These are phyloP conservation scores for Diplodia corticola DNA, from an alignment of 2,329 filamentous ascomycete genomes.

Conservation along the genomic window DNA sequence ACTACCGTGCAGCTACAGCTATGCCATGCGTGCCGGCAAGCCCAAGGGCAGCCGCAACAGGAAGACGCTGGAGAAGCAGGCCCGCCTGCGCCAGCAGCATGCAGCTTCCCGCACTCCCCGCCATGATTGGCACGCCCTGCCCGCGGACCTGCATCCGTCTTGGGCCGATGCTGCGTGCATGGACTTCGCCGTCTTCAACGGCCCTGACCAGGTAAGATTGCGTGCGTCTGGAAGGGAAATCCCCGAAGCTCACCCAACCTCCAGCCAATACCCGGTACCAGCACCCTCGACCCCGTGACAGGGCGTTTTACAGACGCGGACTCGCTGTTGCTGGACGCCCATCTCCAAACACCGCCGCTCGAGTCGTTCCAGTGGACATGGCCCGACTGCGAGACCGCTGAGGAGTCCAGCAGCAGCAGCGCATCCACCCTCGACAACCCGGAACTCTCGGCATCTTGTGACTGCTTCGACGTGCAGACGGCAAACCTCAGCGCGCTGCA, in stretches of 20 bases:
- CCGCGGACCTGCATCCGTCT: not conserved
- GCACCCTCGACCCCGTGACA: not conserved
- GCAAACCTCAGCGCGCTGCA: not conserved
- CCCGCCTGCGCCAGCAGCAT: not conserved
- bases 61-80: constrained; percentile 18
- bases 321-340: not conserved
- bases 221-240: not conserved
- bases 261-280: not conserved
- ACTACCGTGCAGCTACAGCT: constrained; percentile 19
- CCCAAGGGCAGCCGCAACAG: constrained; percentile 17
- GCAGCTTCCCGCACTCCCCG: not conserved
- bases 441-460: not conserved
- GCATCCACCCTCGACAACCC: no score
- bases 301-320: not conserved
- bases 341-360: not conserved
- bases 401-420: not conserved
- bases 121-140: not conserved
- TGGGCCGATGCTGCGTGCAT: not conserved
- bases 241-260: not conserved
- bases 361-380: not conserved
- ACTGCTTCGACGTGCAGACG: not conserved
- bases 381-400: not conserved
- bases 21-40: constrained; percentile 15
- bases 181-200: not conserved
- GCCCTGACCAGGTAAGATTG: not conserved